Conservation (phyloP, 768 basidiomycete species). For the Lyophyllum shimeji region DNA sequence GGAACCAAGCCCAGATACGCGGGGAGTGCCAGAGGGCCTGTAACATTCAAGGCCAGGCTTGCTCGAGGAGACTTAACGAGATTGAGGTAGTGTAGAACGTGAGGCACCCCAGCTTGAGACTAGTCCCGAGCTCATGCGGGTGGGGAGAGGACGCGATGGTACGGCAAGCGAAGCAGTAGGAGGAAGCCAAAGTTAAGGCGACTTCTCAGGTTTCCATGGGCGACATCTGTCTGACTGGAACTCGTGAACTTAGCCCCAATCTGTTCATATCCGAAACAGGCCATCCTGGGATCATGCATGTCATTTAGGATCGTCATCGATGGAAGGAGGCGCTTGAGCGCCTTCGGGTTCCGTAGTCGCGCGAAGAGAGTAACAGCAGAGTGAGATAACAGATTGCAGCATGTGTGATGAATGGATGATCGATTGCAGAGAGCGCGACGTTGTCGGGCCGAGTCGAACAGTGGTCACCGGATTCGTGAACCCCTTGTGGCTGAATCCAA, state of each 20-base stretch:
- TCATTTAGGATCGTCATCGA: slow-evolving; percentile 3
- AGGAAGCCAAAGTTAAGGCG: slow-evolving; percentile 4
- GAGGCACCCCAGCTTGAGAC: slow-evolving; percentile 5
- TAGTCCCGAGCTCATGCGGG: not conserved
- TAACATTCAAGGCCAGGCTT: slow-evolving; percentile 9
- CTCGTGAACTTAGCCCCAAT: slow-evolving; percentile 11
- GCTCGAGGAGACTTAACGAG: not conserved
- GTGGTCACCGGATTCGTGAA: not conserved
- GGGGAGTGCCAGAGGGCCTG: not conserved
- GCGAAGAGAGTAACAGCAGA: not conserved
- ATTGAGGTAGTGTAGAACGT: not conserved
- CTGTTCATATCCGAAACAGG: slow-evolving; percentile 7
- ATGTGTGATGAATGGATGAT: slow-evolving; percentile 7
- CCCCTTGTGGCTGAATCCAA: not conserved
- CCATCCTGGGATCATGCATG: slow-evolving; percentile 16
- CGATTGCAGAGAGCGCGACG: not conserved
- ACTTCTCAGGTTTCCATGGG: slow-evolving; percentile 18
- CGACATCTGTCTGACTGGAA: slow-evolving; percentile 4
- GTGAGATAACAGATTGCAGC: not conserved
- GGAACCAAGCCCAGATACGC: slow-evolving; percentile 9
- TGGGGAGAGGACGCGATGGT: not conserved
- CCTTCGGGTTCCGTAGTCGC: not conserved
- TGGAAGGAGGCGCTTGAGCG: slow-evolving; percentile 9
- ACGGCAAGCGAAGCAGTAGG: slow-evolving; percentile 1
- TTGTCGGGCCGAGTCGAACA: slow-evolving; percentile 1